Percentiles rank a stretch among this genome's conserved stretches.
Evolutionary conservation across 768 basidiomycete species (phyloP).

Genomic region (Ramaria sp.): DNA sequence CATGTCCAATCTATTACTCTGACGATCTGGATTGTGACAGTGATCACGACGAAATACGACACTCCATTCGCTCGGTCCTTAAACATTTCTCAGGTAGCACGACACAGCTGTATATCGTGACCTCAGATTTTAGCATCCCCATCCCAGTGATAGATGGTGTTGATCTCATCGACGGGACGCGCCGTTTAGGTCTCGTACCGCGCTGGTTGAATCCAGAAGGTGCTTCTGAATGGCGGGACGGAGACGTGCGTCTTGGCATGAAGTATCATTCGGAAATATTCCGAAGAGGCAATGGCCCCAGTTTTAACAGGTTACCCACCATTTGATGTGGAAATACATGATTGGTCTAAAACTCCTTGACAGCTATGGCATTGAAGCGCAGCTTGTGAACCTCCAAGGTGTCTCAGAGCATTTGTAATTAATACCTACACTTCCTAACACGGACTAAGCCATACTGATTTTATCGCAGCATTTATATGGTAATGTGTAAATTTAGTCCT

Average conservation of each 20-base stretch:
- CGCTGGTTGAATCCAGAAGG: conserved; percentile 26
- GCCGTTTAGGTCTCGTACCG: conserved; percentile 28
- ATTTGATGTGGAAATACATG: not conserved
- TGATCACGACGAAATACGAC: conserved; percentile 28
- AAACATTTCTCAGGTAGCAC: conserved; percentile 20
- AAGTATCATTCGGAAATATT: conserved; percentile 24
- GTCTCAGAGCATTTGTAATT: conserved; percentile 24
- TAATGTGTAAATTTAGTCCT: not conserved
- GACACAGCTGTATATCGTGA: conserved; percentile 23
- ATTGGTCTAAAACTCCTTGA: not conserved
- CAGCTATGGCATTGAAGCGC: conserved; percentile 27
- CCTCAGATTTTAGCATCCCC: conserved; percentile 23
- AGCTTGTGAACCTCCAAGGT: conserved; percentile 20
- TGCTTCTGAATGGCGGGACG: conserved; percentile 16
- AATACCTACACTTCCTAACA: not conserved
- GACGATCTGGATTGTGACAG: conserved; percentile 11
- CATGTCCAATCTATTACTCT: not conserved
- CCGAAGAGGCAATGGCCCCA: conserved; percentile 13
- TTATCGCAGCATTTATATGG: conserved; percentile 6
- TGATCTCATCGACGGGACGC: conserved; percentile 6
- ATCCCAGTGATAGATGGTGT: not conserved
- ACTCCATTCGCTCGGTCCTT: conserved; percentile 25
- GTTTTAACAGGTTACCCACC: conserved; percentile 24
- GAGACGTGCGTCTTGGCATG: conserved; percentile 19
- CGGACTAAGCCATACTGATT: not conserved